Evolutionary conservation across 352 stramenopile genomes (phyloP).

Genomic region (Aphanomyces astaci): DNA sequence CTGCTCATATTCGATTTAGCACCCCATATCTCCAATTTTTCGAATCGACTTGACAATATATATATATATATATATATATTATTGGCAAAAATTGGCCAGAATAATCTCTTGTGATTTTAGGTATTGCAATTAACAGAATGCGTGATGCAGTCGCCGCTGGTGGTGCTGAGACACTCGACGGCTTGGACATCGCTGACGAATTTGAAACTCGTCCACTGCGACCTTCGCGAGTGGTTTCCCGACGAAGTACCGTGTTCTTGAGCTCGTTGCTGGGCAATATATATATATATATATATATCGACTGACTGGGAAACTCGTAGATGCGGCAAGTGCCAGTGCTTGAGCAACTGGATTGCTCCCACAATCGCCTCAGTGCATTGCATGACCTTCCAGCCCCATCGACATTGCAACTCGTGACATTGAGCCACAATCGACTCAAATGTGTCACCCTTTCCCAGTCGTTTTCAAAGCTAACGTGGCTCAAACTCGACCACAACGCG

Average conservation of each 20-base stretch:
- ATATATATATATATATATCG: too few species aligned
- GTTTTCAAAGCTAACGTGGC: constrained; percentile 25
- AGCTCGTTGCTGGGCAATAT: not conserved
- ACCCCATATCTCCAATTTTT: too few species aligned
- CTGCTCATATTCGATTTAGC: too few species aligned
- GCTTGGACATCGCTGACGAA: not conserved
- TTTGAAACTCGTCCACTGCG: not conserved
- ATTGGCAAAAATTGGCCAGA: too few species aligned
- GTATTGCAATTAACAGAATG: not conserved
- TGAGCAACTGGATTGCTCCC: not conserved
- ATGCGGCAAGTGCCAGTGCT: not conserved
- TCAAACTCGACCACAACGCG: not conserved
- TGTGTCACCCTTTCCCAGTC: constrained; percentile 37
- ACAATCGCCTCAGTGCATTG: not conserved
- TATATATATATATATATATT: too few species aligned
- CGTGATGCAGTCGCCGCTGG: not conserved
- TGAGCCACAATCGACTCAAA: constrained; percentile 51
- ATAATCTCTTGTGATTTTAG: too few species aligned
- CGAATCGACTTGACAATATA: too few species aligned
- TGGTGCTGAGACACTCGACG: not conserved
- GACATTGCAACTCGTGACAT: not conserved
- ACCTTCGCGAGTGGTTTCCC: not conserved
- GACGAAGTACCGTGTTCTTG: not conserved
- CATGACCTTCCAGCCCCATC: not conserved
- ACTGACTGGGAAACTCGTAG: too few species aligned